Conservation (phyloP, 257 asterid genomes). For the Penstemon davidsonii region DNA sequence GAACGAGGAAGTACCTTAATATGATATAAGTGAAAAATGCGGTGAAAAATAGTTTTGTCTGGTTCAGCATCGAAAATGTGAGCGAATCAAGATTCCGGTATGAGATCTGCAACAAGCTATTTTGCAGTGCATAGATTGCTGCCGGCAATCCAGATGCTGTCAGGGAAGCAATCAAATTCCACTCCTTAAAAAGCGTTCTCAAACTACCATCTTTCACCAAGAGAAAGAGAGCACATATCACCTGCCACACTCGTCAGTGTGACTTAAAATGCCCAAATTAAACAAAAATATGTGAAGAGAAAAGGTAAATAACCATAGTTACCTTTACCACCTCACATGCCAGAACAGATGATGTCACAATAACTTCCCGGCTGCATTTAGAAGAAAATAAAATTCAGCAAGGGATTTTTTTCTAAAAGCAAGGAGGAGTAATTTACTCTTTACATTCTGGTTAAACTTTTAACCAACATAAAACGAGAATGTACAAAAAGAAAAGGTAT, state of each 20-base stretch:
- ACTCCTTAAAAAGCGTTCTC: constrained; percentile 59
- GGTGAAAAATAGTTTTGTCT: constrained; percentile 91
- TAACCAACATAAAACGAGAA: constrained; percentile 10
- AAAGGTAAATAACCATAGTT: constrained; percentile 26
- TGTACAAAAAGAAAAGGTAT: constrained; percentile 1
- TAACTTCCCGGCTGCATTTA: constrained; percentile 78
- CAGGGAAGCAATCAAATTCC: constrained; percentile 85
- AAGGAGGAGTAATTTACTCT: not conserved
- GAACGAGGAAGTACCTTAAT: constrained; percentile 60
- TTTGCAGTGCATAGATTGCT: constrained; percentile 92
- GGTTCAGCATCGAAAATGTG: constrained; percentile 95
- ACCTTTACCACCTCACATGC: constrained; percentile 91
- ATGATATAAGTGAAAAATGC: constrained; percentile 82
- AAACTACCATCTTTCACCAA: constrained; percentile 78
- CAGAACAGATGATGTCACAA: constrained; percentile 86
- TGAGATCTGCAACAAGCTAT: constrained; percentile 92
- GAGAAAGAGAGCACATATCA: constrained; percentile 75
- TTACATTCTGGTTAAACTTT: constrained; percentile 6
- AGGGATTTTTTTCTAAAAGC: constrained; percentile 1
- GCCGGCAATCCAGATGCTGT: constrained; percentile 98
- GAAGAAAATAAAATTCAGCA: constrained; percentile 27
- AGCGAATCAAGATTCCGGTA: constrained; percentile 93
- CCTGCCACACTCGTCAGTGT: constrained; percentile 47
- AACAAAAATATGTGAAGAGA: constrained; percentile 10
- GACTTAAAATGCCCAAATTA: constrained; percentile 18